These are phyloP conservation scores for Biscutella auriculata DNA, from an alignment of 441 rosid species.

Conservation along the genomic window DNA sequence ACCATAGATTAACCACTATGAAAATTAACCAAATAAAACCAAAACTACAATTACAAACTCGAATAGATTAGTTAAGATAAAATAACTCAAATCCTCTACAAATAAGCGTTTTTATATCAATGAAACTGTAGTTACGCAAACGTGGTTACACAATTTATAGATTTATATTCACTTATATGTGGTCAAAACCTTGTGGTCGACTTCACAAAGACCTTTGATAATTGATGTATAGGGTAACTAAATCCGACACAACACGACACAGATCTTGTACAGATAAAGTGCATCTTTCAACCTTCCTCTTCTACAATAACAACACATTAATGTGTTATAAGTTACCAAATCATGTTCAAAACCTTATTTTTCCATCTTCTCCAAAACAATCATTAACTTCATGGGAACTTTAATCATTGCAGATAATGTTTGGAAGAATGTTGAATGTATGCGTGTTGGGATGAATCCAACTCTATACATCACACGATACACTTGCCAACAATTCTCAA, in stretches of 20 bases:
- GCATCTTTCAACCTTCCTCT: constrained; percentile 63
- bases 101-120: too few species aligned
- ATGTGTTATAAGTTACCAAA: constrained; percentile 72
- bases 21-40: too few species aligned
- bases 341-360: constrained; percentile 90
- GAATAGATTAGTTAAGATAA: too few species aligned
- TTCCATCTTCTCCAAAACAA: constrained; percentile 80
- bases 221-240: constrained; percentile 65
- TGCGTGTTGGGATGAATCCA: constrained; percentile 50
- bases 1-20: too few species aligned
- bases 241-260: constrained; percentile 58
- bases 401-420: constrained; percentile 48
- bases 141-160: too few species aligned
- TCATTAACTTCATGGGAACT: constrained; percentile 41
- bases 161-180: too few species aligned
- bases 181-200: too few species aligned
- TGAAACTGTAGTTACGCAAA: too few species aligned
- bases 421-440: constrained; percentile 67
- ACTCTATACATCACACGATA: constrained; percentile 50
- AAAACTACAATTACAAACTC: too few species aligned
- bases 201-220: constrained; percentile 69
- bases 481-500: constrained; percentile 58
- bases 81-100: too few species aligned
- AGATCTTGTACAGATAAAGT: constrained; percentile 58
- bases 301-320: constrained; percentile 64